Base-by-base conservation (phyloP, 2,329 filamentous ascomycete species). In the Aspergillus niger region DNA sequence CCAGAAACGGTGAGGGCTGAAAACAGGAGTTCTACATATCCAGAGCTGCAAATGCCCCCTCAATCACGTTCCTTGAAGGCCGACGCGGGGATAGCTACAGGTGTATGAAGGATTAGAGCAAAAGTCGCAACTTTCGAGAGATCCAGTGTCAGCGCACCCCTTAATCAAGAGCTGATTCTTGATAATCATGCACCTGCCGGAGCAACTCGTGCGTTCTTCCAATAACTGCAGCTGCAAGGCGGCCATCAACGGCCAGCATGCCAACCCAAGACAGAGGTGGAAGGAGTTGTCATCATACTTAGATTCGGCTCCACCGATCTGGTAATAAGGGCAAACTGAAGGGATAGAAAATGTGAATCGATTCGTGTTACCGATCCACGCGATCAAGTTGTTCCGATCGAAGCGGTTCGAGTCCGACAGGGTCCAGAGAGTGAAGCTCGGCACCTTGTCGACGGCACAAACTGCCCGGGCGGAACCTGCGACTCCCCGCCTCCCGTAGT, bases 401-500 rank as follows among this genome's bases (percentile, higher is more conserved):
- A 44, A 22, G 24, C 15, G 10, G 38, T 55, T 22, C 32, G 28
- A 39, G 26, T 24, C 36, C 32, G 43, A 32, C 26, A 55, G 53
- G 41, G 53, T 55, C 53, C 39, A 47, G 39, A 32, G 26, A 32
- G 26, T 20, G 39, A 43, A 55, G 43, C 53, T 44, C 53, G 39
- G 41, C 26, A 50, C 47, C 47, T 50, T 4, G 26, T 28, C 30
- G 15, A 55, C 53, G 53, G 53, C 53, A 55, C 53, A 55, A 55
- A 55, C 53, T 55, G 53, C 60, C 56, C 59, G 57, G 60, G 56
- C 65, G 65, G 63, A 67, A 69, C 66, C 59, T 67, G 68, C 65
- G 65, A 63, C 71, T 74, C 73, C 69, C 73, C 71, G 71, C 70
- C 71, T 74, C 73, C 70, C 72, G 68, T 65, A 67, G 66, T 68